Evolutionary conservation across 192 early-diverging fungal species (phyloP), one percentile per base, ranked within the genome.

Genomic region (Backusella tuberculispora): DNA sequence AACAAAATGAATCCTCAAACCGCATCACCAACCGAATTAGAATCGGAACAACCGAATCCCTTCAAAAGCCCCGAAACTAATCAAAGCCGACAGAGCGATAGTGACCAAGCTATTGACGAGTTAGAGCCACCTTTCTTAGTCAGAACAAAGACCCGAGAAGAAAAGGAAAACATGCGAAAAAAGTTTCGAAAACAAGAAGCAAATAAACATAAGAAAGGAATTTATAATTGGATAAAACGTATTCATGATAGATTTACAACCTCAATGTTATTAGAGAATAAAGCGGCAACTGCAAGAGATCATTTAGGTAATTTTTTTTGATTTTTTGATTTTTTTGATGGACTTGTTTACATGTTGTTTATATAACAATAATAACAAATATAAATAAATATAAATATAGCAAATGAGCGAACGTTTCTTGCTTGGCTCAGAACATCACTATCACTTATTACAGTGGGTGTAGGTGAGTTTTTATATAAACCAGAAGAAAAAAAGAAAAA

Each of bases 371-470:
- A 19, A 37, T 9, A 34, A n/a, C 64, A 34, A 43, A 67, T n/a
- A 69, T 69, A 46, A 69, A 69, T 29, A 40, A 40, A 40, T 43
- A 19, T 46, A 64, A 0, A 21, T 19, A 37, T 67, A 89, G 89
- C 93, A 44, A 94, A 94, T 70, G 93, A 94, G 64, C 86, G 93
- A 68, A 94, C 93, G 24, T 94, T 89, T 64, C 87, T 94, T 9
- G 91, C 92, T 3, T 94, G 93, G 93, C 74, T 94, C 65, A 85
- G 93, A 63, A 90, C 93, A 0, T 93, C 92, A n/a, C 76, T 93
- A 29, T 89, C 93, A 1, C 75, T 93, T 64, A 89, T 92, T 19
- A 93, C 92, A 24, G 91, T 92, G 15, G 93, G 93, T 44, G 88
- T 94, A 37, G 83, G 83, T 84, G n/a, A n/a, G n/a, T n/a, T n/a